Base-by-base conservation (phyloP, 345 rosid genomes). In the Populus euphratica region DNA sequence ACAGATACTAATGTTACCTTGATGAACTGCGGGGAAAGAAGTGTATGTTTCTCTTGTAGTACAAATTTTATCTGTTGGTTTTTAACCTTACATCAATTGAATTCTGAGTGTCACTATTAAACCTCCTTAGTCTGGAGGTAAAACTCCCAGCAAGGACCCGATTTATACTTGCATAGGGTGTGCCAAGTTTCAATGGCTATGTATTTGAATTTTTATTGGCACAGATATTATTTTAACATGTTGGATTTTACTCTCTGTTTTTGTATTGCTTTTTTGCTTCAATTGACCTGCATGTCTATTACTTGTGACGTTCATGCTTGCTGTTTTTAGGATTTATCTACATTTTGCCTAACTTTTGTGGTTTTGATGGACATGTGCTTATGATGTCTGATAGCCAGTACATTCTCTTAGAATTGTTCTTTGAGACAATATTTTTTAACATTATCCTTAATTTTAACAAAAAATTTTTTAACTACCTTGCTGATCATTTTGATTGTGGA, bases 401-500 rank as follows among this genome's bases (percentile, higher is more conserved):
- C 10, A 21, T 68, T 47, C 44, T 29, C 23, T 43, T 17, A 27
- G 11, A 27, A 12, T 21, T 36, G 13, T 65, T 54, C 35, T 14
- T 11, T 3, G 50, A 63, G 41, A 23, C 10, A 56, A 21, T 43
- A 16, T 29, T 27, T 67, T 33, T 35, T 31, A 31, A 21, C 36
- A 11, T 64, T 36, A 36, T 25, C 8, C 43, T 71, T 66, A 0
- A 44, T 66, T 3, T 29, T 69, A 56, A 50, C 65, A 47, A 36
- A 5, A 59, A 21, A 1, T 20, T 4, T 20, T 20, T 59, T 59
- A 13, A 59, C 64, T 9, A 23, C 64, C 64, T 17, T 70, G 50
- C 20, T 73, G 4, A 73, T 72, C 78, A 39, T 79, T 33, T 69
- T 76, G 16, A 66, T 83, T 77, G 56, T 66, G 25, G 44, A 80